Conservation (phyloP, 306 rosid genomes). For the Fragaria nilgerrensis region DNA sequence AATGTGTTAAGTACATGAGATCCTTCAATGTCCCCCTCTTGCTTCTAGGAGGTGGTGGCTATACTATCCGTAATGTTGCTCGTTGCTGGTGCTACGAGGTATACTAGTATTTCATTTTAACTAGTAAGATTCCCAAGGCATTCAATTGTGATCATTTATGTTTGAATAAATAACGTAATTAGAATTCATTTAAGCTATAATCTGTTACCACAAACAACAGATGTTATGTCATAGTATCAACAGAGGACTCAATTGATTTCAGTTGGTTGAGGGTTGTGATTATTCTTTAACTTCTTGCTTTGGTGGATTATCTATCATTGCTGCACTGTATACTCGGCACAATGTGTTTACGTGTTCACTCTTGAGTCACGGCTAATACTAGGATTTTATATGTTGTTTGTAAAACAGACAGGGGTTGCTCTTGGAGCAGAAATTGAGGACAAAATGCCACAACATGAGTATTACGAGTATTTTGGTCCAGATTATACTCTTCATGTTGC, state of each 20-base stretch:
- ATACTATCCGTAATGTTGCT: slow-evolving; percentile 88
- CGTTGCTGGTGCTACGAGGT: slow-evolving; percentile 97
- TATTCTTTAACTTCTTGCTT: no score
- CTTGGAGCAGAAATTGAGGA: slow-evolving; percentile 90
- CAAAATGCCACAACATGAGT: slow-evolving; percentile 89
- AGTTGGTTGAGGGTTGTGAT: neutral
- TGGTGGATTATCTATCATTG: neutral
- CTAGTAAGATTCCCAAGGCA: neutral
- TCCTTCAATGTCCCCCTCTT: slow-evolving; percentile 85
- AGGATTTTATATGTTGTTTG: slow-evolving; percentile 30
- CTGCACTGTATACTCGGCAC: neutral
- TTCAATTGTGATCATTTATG: neutral
- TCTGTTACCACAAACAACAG: neutral
- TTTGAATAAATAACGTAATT: neutral
- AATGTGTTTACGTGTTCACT: slow-evolving; percentile 17
- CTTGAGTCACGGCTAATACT: neutral
- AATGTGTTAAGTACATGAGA: slow-evolving; percentile 84
- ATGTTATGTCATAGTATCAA: neutral
- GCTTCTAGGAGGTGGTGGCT: slow-evolving; percentile 87
- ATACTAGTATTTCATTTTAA: slow-evolving; percentile 17
- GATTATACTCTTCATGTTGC: slow-evolving; percentile 93
- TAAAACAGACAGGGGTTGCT: slow-evolving; percentile 86
- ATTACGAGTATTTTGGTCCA: slow-evolving; percentile 89
- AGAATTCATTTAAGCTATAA: neutral
- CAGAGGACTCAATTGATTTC: neutral